Conservation (phyloP, 768 basidiomycete genomes). For the Russula sp. region DNA sequence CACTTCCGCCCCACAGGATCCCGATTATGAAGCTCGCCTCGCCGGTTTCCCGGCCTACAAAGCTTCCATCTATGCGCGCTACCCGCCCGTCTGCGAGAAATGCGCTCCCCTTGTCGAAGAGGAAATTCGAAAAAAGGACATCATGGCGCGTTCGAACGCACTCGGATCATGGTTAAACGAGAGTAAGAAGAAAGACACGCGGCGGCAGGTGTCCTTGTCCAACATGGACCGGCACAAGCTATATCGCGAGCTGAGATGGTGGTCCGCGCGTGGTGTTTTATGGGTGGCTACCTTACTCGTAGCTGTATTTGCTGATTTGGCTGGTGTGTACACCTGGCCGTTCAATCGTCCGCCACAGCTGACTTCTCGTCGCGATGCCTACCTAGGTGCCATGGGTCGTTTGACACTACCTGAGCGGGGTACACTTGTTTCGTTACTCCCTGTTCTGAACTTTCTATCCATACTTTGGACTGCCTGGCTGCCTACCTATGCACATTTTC, state of each 20-base stretch:
- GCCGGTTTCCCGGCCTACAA: constrained; percentile 64
- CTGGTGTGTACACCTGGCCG: constrained; percentile 34
- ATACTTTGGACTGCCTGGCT: constrained; percentile 82
- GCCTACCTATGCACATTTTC: constrained; percentile 62
- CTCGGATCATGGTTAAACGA: constrained; percentile 63
- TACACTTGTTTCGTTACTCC: constrained; percentile 31
- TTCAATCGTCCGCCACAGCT: not conserved
- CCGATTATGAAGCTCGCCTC: constrained; percentile 58
- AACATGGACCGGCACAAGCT: constrained; percentile 38
- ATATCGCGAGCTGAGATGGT: constrained; percentile 46
- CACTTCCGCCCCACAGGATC: constrained; percentile 43
- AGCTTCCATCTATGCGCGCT: constrained; percentile 67
- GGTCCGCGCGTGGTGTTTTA: constrained; percentile 62
- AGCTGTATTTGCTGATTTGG: constrained; percentile 36
- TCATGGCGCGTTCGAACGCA: constrained; percentile 74
- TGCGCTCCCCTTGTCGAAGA: constrained; percentile 80
- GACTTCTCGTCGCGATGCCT: not conserved
- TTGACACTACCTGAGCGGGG: not conserved
- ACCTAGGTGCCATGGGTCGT: constrained; percentile 12
- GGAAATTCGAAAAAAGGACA: constrained; percentile 67
- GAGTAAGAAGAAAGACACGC: constrained; percentile 57
- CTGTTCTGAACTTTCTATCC: constrained; percentile 47
- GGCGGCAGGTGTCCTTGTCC: constrained; percentile 39
- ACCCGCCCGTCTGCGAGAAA: constrained; percentile 75
- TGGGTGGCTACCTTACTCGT: constrained; percentile 47